Evolutionary conservation across 176 grass and related monocot species (phyloP).

Genomic region (Olyra latifolia): DNA sequence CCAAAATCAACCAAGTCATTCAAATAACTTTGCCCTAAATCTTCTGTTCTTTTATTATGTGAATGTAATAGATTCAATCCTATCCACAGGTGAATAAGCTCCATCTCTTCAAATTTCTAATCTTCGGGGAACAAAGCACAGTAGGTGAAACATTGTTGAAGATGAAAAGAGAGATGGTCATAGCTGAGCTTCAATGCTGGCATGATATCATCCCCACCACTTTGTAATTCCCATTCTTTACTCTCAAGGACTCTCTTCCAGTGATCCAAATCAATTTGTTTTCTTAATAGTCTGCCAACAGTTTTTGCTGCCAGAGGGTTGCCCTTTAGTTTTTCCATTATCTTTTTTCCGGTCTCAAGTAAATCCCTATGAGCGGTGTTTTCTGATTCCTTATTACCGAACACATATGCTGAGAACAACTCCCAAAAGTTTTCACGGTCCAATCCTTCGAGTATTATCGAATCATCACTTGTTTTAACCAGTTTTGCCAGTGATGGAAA

Average conservation of each 20-base stretch:
- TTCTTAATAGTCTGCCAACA: neutral
- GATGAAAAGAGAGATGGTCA: slow-evolving; percentile 25
- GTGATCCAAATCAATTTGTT: neutral
- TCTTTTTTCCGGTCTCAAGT: neutral
- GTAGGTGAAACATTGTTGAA: slow-evolving; percentile 33
- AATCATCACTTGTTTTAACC: neutral
- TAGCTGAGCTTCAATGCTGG: slow-evolving; percentile 43
- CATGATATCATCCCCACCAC: slow-evolving; percentile 10
- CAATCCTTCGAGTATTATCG: neutral
- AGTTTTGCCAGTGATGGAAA: neutral
- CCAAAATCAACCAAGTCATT: neutral
- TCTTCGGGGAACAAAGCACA: slow-evolving; percentile 43
- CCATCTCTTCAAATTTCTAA: neutral
- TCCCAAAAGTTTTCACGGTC: neutral
- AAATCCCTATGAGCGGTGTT: neutral
- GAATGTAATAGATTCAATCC: slow-evolving; percentile 5
- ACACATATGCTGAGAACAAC: slow-evolving; percentile 7
- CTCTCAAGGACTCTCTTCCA: slow-evolving; percentile 1
- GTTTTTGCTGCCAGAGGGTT: slow-evolving; percentile 29
- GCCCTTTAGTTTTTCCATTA: neutral
- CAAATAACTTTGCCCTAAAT: neutral
- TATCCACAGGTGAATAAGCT: slow-evolving; percentile 35
- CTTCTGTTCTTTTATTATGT: neutral
- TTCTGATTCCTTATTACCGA: rapidly evolving
- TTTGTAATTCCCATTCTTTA: slow-evolving; percentile 23